These are phyloP conservation scores for Mortierella antarctica DNA, from an alignment of 192 early-diverging fungal genomes.

Conservation along the genomic window DNA sequence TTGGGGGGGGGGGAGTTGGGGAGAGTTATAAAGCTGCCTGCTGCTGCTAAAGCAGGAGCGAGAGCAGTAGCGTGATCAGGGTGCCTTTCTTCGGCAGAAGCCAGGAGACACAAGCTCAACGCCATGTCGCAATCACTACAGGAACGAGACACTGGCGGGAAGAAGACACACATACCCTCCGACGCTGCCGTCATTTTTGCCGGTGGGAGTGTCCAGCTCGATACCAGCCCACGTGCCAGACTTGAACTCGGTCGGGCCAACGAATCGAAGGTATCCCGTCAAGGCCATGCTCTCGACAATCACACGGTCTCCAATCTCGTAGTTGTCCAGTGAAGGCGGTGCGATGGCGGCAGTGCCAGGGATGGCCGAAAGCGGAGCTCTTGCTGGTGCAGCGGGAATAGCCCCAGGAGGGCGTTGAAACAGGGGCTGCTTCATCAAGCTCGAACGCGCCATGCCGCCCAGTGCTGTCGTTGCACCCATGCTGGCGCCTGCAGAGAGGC, in stretches of 20 bases:
- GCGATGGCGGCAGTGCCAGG: constrained; percentile 22
- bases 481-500: constrained; percentile 20
- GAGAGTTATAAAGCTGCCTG: no score
- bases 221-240: constrained; percentile 84
- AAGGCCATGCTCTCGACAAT: constrained; percentile 68
- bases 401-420: constrained; percentile 28
- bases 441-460: constrained; percentile 12
- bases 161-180: constrained; percentile 59
- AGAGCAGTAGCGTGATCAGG: neutral
- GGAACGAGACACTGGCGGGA: neutral
- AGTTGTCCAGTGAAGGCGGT: constrained; percentile 54
- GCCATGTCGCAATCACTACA: neutral
- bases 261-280: constrained; percentile 73
- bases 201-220: constrained; percentile 74
- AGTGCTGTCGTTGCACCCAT: neutral
- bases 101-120: neutral
- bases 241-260: constrained; percentile 82
- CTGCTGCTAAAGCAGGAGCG: no score
- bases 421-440: constrained; percentile 30
- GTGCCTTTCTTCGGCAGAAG: neutral
- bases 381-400: constrained; percentile 3
- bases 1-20: neutral
- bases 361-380: constrained; percentile 20
- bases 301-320: constrained; percentile 68
- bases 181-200: constrained; percentile 84